These are phyloP conservation scores for Delphinella strobiligena DNA, from an alignment of 2,329 filamentous ascomycete genomes.

Conservation along the genomic window DNA sequence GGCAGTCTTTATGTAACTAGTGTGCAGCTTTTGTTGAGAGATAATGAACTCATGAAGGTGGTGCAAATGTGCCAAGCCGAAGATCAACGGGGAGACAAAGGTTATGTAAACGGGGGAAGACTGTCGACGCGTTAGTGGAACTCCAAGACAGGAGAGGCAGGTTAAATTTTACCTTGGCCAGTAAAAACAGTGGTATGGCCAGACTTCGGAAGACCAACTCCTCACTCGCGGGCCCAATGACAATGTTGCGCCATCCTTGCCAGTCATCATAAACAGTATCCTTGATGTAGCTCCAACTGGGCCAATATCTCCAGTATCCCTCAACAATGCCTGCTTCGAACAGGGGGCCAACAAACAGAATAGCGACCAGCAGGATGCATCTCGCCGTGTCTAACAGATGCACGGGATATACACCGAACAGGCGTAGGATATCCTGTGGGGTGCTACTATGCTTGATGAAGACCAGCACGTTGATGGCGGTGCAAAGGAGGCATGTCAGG, in stretches of 20 bases:
- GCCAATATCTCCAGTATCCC: slow-evolving; percentile 53
- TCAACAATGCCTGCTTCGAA: slow-evolving; percentile 70
- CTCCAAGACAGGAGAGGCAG: not conserved
- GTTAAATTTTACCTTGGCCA: slow-evolving; percentile 44
- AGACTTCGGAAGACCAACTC: slow-evolving; percentile 88
- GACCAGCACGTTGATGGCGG: slow-evolving; percentile 53
- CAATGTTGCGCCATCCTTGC: slow-evolving; percentile 75
- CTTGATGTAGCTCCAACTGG: slow-evolving; percentile 39
- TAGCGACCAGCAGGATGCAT: slow-evolving; percentile 56
- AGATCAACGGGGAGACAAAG: slow-evolving; percentile 76
- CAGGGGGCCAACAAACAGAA: slow-evolving; percentile 75
- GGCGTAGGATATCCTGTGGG: slow-evolving; percentile 45
- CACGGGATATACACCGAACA: slow-evolving; percentile 73
- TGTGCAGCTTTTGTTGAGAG: slow-evolving; percentile 56
- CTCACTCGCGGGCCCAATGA: slow-evolving; percentile 79
- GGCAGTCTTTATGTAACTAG: slow-evolving; percentile 9
- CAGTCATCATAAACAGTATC: slow-evolving; percentile 56
- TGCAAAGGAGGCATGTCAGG: slow-evolving; percentile 59
- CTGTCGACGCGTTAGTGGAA: slow-evolving; percentile 1
- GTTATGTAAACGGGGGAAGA: slow-evolving; percentile 42
- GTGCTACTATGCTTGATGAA: slow-evolving; percentile 44
- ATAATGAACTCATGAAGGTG: slow-evolving; percentile 92
- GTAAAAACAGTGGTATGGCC: slow-evolving; percentile 68
- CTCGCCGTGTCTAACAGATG: slow-evolving; percentile 51
- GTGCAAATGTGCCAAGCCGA: slow-evolving; percentile 86